Conservation (phyloP, 345 rosid genomes). For the Moringa oleifera region DNA sequence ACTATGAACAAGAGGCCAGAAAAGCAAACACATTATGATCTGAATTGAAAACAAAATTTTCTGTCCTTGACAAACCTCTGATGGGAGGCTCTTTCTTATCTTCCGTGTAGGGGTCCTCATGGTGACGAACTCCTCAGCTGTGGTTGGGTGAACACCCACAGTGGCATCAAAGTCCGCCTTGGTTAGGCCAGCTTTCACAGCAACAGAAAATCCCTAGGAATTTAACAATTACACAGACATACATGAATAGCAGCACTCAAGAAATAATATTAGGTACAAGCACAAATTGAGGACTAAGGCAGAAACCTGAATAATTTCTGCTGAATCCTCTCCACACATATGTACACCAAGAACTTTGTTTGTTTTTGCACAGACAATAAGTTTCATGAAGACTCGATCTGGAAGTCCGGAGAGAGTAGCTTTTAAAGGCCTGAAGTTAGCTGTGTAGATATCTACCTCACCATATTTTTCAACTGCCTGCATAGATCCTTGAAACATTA, state of each 20-base stretch:
- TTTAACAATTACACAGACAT: background rate
- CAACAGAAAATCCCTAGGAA: constrained; percentile 89
- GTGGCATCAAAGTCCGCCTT: constrained; percentile 87
- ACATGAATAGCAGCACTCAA: background rate
- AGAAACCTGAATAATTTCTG: constrained; percentile 79
- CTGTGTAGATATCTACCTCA: constrained; percentile 74
- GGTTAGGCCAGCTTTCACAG: constrained; percentile 87
- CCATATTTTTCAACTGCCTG: constrained; percentile 79
- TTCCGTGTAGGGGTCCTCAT: constrained; percentile 83
- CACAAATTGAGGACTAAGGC: background rate
- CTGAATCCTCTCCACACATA: constrained; percentile 93
- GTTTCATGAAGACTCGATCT: constrained; percentile 82
- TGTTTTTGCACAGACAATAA: constrained; percentile 75
- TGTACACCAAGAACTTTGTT: constrained; percentile 70
- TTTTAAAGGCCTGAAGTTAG: constrained; percentile 87
- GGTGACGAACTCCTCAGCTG: constrained; percentile 90
- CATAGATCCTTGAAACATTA: constrained; percentile 19
- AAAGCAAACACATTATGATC: background rate
- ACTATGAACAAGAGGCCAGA: background rate
- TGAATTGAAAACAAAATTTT: background rate
- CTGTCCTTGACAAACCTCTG: constrained; percentile 58
- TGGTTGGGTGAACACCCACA: constrained; percentile 87
- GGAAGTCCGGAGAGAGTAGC: constrained; percentile 96
- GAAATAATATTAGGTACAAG: background rate
- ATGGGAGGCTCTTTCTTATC: constrained; percentile 43